These are phyloP conservation scores for Cerioporus squamosus DNA, from an alignment of 1,284 basidiomycete genomes.

Conservation along the genomic window DNA sequence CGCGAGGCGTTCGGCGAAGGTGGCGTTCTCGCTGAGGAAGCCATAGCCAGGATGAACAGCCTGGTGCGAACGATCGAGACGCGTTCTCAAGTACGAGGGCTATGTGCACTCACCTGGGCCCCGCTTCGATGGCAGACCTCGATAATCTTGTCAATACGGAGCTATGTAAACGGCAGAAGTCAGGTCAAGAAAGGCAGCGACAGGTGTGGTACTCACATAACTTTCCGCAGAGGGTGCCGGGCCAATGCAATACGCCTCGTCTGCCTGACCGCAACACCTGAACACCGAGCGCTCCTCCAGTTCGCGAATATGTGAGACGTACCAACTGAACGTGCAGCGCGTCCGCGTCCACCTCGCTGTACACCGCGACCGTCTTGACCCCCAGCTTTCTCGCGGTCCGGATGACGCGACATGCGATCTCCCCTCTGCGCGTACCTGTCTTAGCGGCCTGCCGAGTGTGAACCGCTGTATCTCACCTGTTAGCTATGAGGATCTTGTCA, in stretches of 20 bases:
- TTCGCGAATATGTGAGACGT: constrained; percentile 18
- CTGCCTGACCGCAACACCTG: constrained; percentile 59
- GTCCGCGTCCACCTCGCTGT: constrained; percentile 82
- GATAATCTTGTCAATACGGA: constrained; percentile 89
- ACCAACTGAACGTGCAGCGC: constrained; percentile 81
- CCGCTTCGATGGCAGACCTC: constrained; percentile 80
- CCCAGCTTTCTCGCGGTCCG: constrained; percentile 88
- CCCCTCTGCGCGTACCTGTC: constrained; percentile 61
- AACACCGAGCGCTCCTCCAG: too few species aligned
- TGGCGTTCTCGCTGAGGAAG: constrained; percentile 92
- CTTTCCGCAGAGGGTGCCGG: constrained; percentile 88
- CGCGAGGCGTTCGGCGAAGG: constrained; percentile 85
- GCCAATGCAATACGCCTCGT: constrained; percentile 94
- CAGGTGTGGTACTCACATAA: constrained; percentile 62
- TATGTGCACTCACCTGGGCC: constrained; percentile 67
- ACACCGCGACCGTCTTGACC: constrained; percentile 90
- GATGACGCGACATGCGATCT: constrained; percentile 94
- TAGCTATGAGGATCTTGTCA: constrained; percentile 87
- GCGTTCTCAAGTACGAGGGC: not conserved
- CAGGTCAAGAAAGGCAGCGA: not conserved
- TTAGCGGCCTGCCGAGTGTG: not conserved
- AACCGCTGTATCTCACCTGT: constrained; percentile 57
- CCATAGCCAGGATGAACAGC: constrained; percentile 89
- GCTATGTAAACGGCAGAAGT: too few species aligned
- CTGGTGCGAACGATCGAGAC: constrained; percentile 35